Base-by-base conservation (phyloP, 1,139 yeast species). In the Suhomyces taliae region DNA sequence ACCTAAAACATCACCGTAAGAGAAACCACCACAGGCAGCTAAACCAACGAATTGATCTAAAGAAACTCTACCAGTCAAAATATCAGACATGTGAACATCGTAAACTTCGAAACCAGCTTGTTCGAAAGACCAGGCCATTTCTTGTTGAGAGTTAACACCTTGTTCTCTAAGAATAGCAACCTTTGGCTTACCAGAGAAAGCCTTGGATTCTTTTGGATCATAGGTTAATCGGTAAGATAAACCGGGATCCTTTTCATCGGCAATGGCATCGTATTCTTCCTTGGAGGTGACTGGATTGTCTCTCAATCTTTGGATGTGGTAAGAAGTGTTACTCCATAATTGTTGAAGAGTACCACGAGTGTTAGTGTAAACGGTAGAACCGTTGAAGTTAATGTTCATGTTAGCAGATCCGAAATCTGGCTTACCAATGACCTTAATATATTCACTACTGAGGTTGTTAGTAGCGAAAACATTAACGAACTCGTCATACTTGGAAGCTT, bases 21-120 rank as follows among this genome's bases (percentile, higher is more conserved):
- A 90, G 77, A 95, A 95, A 29, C 99, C 99, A 70, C 99, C 99
- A 72, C 99, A 95, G 6, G 99, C 99, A 46, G 98, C 99, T 49
- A 95, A 61, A 53, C 99, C 99, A 42, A 86, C 90, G 68, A 93
- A 95, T 42, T 82, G 85, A 59, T 81, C 84, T 56, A 95, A 77
- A n/a, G 83, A 68, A 36, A 87, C 85, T 58, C 75, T 77, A 37
- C 96, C 96, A 36, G 78, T 71, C 54, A 91, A 74, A 50, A 95
- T 80, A 66, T 95, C 99, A 12, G 96, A 82, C 99, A 95, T 93
- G 65, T 95, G 98, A 37, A 95, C 96, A 69, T 95, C 99, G 50
- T 89, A 83, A 12, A 90, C 82, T 32, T 85, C 90, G 66, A 95
- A 95, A 0, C 99, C 99, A 29, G 99, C 97, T 66, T 85, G 90